These are phyloP conservation scores for Cynanchum wilfordii DNA, from an alignment of 257 asterid species.

Conservation along the genomic window DNA sequence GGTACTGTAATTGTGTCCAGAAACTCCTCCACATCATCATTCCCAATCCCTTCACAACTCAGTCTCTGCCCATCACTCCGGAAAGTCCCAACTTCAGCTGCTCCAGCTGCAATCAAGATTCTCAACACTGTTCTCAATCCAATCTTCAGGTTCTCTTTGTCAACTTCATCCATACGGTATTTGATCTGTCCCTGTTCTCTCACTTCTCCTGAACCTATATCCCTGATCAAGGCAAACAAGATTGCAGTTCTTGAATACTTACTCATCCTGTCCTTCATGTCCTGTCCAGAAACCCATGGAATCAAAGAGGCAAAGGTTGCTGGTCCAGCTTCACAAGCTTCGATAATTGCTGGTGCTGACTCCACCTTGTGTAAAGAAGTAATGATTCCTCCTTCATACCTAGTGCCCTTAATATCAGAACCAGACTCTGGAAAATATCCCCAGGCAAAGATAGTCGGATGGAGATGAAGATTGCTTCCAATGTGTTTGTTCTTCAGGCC, in stretches of 20 bases:
- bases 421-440: constrained; percentile 76
- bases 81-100: constrained; percentile 81
- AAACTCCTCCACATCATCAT: constrained; percentile 61
- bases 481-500: constrained; percentile 74
- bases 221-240: constrained; percentile 54
- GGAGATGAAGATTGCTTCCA: constrained; percentile 80
- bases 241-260: constrained; percentile 60
- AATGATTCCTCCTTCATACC: constrained; percentile 76
- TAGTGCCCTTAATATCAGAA: constrained; percentile 45
- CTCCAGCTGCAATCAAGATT: constrained; percentile 78
- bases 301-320: constrained; percentile 42
- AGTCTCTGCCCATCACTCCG: constrained; percentile 77
- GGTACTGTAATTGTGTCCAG: constrained; percentile 44
- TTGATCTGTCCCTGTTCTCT: constrained; percentile 37
- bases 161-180: constrained; percentile 35
- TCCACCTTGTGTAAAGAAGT: constrained; percentile 65
- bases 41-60: constrained; percentile 38
- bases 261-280: constrained; percentile 50
- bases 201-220: constrained; percentile 68
- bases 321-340: constrained; percentile 63
- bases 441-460: constrained; percentile 70
- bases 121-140: constrained; percentile 68
- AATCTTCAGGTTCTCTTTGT: constrained; percentile 50
- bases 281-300: constrained; percentile 73
- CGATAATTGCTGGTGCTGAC: constrained; percentile 45